These are phyloP conservation scores for Ceratorhiza oryzae-sativae DNA, from an alignment of 1,284 basidiomycete species.

Conservation along the genomic window DNA sequence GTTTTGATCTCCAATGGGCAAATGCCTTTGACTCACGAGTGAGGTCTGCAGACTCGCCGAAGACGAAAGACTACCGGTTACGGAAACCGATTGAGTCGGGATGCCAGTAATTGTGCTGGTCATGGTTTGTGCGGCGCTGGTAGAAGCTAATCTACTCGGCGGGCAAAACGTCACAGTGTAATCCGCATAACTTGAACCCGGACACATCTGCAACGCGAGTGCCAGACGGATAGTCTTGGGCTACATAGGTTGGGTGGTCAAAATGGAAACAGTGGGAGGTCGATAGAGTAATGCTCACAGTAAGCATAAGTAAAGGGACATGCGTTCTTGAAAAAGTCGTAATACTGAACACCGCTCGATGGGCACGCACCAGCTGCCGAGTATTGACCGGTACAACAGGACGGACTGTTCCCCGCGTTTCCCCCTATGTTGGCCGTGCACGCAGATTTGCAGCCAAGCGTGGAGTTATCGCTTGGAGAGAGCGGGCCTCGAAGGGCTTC, in stretches of 20 bases:
- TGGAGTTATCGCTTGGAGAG: not conserved
- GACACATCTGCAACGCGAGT: constrained; percentile 25
- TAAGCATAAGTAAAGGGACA: constrained; percentile 31
- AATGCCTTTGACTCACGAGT: not conserved
- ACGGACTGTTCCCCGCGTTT: constrained; percentile 10
- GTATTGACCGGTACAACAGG: constrained; percentile 28
- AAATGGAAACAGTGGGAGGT: too few species aligned
- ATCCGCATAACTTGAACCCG: constrained; percentile 26
- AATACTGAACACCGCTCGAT: constrained; percentile 23
- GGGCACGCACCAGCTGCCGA: constrained; percentile 15
- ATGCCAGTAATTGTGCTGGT: constrained; percentile 12
- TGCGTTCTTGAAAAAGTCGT: constrained; percentile 26
- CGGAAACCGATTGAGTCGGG: not conserved
- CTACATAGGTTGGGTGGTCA: too few species aligned
- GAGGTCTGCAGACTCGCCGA: not conserved
- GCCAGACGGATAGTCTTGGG: constrained; percentile 23
- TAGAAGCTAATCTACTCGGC: not conserved
- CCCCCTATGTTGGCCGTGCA: constrained; percentile 25
- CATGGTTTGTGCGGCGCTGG: constrained; percentile 4
- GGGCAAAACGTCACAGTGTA: constrained; percentile 27
- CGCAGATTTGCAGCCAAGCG: constrained; percentile 29
- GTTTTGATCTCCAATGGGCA: not conserved
- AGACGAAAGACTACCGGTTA: not conserved
- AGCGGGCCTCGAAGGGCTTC: constrained; percentile 22
- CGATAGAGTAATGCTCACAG: not conserved